Base-by-base conservation (phyloP, 352 stramenopile genomes). In the Phytophthora podocarpi region DNA sequence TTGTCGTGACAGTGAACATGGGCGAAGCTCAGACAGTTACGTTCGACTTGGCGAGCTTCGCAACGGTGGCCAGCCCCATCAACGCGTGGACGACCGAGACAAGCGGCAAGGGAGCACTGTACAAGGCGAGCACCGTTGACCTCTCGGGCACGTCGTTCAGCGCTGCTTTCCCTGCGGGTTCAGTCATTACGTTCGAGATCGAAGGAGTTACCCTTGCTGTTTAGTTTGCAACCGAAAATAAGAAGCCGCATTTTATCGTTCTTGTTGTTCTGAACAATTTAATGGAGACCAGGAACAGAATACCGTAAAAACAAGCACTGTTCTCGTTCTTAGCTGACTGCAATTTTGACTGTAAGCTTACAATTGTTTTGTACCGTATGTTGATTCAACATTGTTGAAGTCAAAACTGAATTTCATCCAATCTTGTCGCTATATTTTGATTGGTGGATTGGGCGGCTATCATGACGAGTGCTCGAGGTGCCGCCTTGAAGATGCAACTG, bases 61-160 rank as follows among this genome's bases (percentile, higher is more conserved):
- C 31, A 15, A 43, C 49, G 0, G 67, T 82, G 15, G 56, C 43
- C 12, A 52, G 59, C 1, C 55, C 62, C 13, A 60, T 76, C 18
- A 72, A 63, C 1, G 50, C 48, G 26, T 84, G 77, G 77, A 79
- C 60, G 10, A 87, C 77, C 5, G 77, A 84, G 56, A 87, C 77
- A 2, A 78, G 56, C 51, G 72, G 59, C 42, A 64, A 11, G 28
- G 62, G 48, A 31, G 66, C 42, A 3, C 66, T 79, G 23, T 82
- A 87, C 50, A 40, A 67, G 40, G 56, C 61, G 2, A 61, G 62
- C 50, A 56, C 48, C 2, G 26, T 61, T 8, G 34, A 59, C 11
- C 4, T 65, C 21, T 57, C 55, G 7, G 62, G 18, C 18, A 66
- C 23, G 15, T 62, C 62, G 13, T 62, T 70, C 41, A 47, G 31